These are phyloP conservation scores for Coniochaeta hoffmannii DNA, from an alignment of 2,329 filamentous ascomycete species.

Conservation along the genomic window DNA sequence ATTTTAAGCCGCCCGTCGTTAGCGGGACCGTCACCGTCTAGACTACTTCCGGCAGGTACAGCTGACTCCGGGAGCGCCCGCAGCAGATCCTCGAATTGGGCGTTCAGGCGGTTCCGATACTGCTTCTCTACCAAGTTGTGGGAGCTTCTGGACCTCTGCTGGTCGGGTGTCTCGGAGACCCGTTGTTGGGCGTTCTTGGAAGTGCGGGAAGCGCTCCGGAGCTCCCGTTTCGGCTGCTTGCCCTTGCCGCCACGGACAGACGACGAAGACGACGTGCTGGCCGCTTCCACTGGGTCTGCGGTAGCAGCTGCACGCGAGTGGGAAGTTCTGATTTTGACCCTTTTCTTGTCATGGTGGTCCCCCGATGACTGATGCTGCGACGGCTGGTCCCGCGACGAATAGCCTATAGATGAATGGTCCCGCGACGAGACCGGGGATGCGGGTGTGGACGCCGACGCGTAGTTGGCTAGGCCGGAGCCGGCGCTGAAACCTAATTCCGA, in stretches of 20 bases:
- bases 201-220: conserved; percentile 22
- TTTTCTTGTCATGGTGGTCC: too few relatives aligned
- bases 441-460: not conserved
- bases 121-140: conserved; percentile 26
- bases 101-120: conserved; percentile 24
- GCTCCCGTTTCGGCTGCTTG: conserved; percentile 9
- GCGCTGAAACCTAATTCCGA: not conserved
- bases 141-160: conserved; percentile 21
- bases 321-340: too few relatives aligned
- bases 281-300: too few relatives aligned
- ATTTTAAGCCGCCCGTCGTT: conserved; percentile 3
- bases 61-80: conserved; percentile 18
- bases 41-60: conserved; percentile 1
- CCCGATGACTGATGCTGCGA: too few relatives aligned
- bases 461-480: not conserved
- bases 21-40: not conserved
- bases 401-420: too few relatives aligned
- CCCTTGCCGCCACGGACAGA: not conserved
- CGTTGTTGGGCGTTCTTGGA: conserved; percentile 20
- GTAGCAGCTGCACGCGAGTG: too few relatives aligned
- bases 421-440: not conserved
- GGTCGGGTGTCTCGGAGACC: conserved; percentile 17
- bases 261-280: not conserved
- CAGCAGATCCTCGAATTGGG: conserved; percentile 22
- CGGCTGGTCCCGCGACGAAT: not conserved